A percentile compares a stretch with the other conserved stretches of the same genome.
phyloP scores from a whole-genome alignment of 495 filamentous ascomycete species.

The Pyrenopolyporus hunteri region DNA sequence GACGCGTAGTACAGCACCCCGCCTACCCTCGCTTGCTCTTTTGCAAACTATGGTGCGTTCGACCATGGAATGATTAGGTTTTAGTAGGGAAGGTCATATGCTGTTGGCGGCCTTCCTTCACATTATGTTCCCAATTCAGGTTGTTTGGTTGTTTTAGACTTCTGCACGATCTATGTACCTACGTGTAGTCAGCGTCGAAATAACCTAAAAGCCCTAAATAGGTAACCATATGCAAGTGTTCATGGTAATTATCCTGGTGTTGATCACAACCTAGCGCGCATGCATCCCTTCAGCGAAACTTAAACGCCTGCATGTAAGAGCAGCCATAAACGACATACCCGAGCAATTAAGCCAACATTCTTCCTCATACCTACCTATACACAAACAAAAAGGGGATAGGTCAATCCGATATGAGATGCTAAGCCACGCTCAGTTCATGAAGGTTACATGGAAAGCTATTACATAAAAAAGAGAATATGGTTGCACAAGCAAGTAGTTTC shows the following conservation, averaged over 20 bases:
- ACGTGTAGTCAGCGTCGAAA: background rate
- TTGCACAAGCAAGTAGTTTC: no score
- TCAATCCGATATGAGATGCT: background rate
- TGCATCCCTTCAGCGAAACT: background rate
- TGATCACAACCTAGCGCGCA: background rate
- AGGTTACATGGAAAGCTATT: no score
- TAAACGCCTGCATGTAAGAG: no score
- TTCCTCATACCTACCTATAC: no score
- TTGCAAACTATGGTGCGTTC: background rate
- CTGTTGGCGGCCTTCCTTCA: background rate
- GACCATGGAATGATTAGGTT: constrained; percentile 10
- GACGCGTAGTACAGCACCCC: no score
- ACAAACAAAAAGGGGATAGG: background rate
- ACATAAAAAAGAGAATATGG: no score
- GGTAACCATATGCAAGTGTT: no score
- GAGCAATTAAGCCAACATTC: no score
- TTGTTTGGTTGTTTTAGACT: constrained; percentile 2
- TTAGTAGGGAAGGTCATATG: background rate
- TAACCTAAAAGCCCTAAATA: constrained; percentile 6
- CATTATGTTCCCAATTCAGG: background rate
- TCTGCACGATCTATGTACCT: background rate
- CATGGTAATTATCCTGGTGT: no score
- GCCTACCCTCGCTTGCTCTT: background rate
- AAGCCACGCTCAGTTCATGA: no score
- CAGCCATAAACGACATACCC: no score